Percentiles rank a stretch among this genome's conserved stretches.
These are phyloP conservation scores for Aspergillus felis DNA, from an alignment of 2,329 filamentous ascomycete species.

Conservation along the genomic window DNA sequence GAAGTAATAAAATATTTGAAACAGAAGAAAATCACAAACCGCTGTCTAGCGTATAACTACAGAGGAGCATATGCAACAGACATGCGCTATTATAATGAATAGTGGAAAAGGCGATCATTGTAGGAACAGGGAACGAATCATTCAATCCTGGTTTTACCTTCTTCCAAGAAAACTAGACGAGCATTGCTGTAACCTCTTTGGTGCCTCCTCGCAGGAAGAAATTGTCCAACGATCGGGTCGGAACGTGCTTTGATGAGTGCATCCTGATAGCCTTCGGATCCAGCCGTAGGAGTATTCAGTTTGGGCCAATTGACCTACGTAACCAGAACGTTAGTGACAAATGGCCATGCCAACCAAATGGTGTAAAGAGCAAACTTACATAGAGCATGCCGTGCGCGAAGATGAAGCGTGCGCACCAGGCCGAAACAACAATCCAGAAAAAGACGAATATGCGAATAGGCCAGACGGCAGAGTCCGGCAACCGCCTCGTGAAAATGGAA, in stretches of 20 bases:
- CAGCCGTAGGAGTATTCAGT: slow-evolving; percentile 82
- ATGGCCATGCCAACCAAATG: not conserved
- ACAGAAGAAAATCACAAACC: not conserved
- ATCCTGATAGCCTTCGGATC: slow-evolving; percentile 82
- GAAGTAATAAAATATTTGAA: not conserved
- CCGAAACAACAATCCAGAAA: slow-evolving; percentile 68
- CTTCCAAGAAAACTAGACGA: slow-evolving; percentile 79
- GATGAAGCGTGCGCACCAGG: slow-evolving; percentile 74
- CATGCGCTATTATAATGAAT: not conserved
- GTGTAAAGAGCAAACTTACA: slow-evolving; percentile 55
- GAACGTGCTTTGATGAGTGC: slow-evolving; percentile 78
- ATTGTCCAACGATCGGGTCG: slow-evolving; percentile 72
- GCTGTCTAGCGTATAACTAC: not conserved
- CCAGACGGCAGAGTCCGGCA: slow-evolving; percentile 71
- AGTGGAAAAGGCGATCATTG: not conserved
- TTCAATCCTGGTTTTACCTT: slow-evolving; percentile 98
- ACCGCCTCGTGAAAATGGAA: slow-evolving; percentile 65
- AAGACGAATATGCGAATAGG: slow-evolving; percentile 78
- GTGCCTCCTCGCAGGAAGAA: slow-evolving; percentile 61
- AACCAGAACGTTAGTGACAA: slow-evolving; percentile 5
- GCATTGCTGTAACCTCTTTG: slow-evolving; percentile 81
- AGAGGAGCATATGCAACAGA: not conserved
- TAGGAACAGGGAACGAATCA: slow-evolving; percentile 21
- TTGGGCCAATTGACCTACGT: slow-evolving; percentile 95
- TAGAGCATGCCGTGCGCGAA: slow-evolving; percentile 84